These are phyloP conservation scores for Epicoccum sorghinum DNA, from an alignment of 2,329 filamentous ascomycete genomes.

Conservation along the genomic window DNA sequence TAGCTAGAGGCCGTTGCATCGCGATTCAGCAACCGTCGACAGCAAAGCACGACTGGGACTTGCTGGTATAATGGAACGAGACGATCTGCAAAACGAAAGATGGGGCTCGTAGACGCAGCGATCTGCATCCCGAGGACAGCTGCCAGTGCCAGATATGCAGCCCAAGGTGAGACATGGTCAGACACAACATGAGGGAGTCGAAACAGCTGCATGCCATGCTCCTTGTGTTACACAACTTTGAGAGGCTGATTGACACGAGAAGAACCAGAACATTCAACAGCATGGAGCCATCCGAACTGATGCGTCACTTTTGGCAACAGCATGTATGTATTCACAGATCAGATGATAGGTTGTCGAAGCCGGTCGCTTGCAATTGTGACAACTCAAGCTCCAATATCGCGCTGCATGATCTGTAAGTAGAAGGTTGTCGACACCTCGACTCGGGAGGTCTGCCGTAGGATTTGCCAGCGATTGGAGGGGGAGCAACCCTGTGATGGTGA, in stretches of 20 bases:
- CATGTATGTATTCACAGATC: neutral
- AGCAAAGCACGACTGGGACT: neutral
- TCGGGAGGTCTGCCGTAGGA: conserved; percentile 22
- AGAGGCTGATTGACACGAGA: conserved; percentile 23
- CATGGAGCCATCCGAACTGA: conserved; percentile 13
- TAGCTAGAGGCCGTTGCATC: conserved; percentile 4
- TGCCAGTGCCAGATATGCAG: conserved; percentile 13
- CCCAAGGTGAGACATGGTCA: conserved; percentile 24
- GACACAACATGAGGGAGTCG: conserved; percentile 27
- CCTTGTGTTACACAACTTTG: conserved; percentile 21
- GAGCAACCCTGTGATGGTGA: conserved; percentile 2
- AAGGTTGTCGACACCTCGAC: conserved; percentile 4
- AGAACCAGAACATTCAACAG: conserved; percentile 7
- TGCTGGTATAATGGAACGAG: neutral
- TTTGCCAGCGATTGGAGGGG: conserved; percentile 20
- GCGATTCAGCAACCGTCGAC: neutral
- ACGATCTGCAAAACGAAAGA: conserved; percentile 2
- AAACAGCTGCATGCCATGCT: conserved; percentile 32
- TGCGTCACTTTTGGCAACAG: conserved; percentile 3
- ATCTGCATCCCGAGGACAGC: neutral
- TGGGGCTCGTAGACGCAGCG: neutral
- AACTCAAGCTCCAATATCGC: neutral
- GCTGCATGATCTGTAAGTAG: neutral
- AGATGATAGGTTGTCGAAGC: neutral
- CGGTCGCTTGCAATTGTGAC: conserved; percentile 2